Base-by-base conservation (phyloP, 768 basidiomycete genomes). In the Lentinula boryana region DNA sequence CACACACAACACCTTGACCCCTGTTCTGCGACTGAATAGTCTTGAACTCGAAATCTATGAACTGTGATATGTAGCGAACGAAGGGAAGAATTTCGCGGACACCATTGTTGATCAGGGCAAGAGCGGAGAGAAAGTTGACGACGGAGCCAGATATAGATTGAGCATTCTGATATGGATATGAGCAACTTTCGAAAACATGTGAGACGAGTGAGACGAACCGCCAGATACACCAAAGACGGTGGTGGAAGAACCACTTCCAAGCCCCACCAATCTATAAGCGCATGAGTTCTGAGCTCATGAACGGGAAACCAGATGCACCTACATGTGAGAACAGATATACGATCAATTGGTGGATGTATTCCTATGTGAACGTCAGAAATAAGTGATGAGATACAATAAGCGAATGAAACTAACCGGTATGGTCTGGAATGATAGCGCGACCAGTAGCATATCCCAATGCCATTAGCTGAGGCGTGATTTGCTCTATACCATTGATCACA, bases 21-120 rank as follows among this genome's bases (percentile, higher is more conserved):
- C 75, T 67, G 65, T 94, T 79, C 65, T 87, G 83, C 21, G 68
- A 73, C 67, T 82, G 78, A 68, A 95, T 89, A 43, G 78, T 60
- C 50, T 71, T 73, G 78, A 85, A 93, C 68, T 95, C 91, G 48
- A 82, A 84, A 64, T 94, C 88, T 64, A 90, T 75, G 71, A 84
- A 94, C 63, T 88, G 87, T 15, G 88, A 78, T 55, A 93, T 84
- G 74, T 93, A 94, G 33, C 91, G 89, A 66, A 92, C 78, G 69
- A 93, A 91, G 0, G 93, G 93, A 2, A 94, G 75, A 48, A 94
- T 84, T 70, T 95, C 93, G 48, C 88, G 84, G 35, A 88, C 85
- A 23, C 91, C 93, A 60, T 85, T 84, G 64, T 84, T 84, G 53
- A 91, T 73, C 18, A 91, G 52, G 0, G 90, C 77, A 10, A 93